These are phyloP conservation scores for Primulina eburnea DNA, from an alignment of 257 asterid genomes.

Conservation along the genomic window DNA sequence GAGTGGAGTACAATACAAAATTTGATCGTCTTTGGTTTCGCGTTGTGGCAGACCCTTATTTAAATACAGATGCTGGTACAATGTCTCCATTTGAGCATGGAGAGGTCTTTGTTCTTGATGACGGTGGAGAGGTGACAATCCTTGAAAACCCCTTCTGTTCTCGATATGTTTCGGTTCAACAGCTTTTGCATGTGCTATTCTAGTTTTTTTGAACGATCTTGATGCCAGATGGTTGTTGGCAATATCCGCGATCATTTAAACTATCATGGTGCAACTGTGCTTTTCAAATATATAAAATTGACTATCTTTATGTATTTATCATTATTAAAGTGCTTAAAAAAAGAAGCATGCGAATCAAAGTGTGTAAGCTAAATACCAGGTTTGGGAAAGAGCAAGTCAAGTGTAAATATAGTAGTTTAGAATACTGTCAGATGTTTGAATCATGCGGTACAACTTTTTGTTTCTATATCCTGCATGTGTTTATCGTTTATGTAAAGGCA, in stretches of 20 bases:
- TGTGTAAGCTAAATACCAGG: not conserved
- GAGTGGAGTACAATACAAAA: not conserved
- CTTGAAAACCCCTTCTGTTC: not conserved
- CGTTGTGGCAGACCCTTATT: slow-evolving; percentile 71
- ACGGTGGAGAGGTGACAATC: slow-evolving; percentile 88
- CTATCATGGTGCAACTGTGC: not conserved
- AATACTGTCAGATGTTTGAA: not conserved
- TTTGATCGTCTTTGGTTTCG: slow-evolving; percentile 18
- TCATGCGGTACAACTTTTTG: not conserved
- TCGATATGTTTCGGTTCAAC: not conserved
- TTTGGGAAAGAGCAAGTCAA: not conserved
- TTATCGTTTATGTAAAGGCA: not conserved
- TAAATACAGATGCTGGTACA: slow-evolving; percentile 95
- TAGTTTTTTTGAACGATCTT: slow-evolving; percentile 1
- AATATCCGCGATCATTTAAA: not conserved
- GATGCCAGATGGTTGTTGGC: not conserved
- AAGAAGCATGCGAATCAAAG: too few species aligned
- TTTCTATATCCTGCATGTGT: not conserved
- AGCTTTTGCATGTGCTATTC: not conserved
- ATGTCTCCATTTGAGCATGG: slow-evolving; percentile 99
- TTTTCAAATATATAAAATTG: not conserved
- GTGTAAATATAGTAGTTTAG: not conserved
- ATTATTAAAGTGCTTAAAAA: not conserved
- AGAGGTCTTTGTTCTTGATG: slow-evolving; percentile 95
- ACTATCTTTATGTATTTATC: not conserved